phyloP scores from a whole-genome alignment of 768 basidiomycete species.

The Collybiopsis confluens region DNA sequence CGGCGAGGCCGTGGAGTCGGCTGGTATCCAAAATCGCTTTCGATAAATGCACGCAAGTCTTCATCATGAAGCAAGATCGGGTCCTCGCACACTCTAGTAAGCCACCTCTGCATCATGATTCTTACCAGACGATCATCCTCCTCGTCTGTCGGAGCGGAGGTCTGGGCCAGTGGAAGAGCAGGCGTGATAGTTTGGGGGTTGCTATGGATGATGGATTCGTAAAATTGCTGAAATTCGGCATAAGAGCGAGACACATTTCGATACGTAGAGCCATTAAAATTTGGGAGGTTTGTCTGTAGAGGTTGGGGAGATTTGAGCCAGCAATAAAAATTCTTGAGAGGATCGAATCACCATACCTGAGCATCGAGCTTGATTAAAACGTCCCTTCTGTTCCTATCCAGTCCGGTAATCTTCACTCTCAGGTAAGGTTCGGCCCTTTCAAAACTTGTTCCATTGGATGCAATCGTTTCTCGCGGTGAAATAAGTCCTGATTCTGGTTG shows the following conservation, averaged over 20 bases:
- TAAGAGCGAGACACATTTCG: conserved; percentile 95
- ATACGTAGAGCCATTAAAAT: conserved; percentile 85
- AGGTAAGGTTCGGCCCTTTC: conserved; percentile 83
- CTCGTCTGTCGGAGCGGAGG: conserved; percentile 95
- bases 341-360: too few species aligned
- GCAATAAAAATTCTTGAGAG: too few species aligned
- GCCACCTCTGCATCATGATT: conserved; percentile 93
- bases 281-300: conserved; percentile 84
- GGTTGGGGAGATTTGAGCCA: conserved; percentile 1
- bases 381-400: conserved; percentile 95
- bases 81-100: conserved; percentile 89
- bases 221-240: conserved; percentile 90
- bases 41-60: conserved; percentile 91
- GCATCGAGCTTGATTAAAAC: conserved; percentile 93
- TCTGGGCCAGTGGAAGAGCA: conserved; percentile 92
- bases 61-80: conserved; percentile 85
- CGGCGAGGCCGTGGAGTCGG: conserved; percentile 72
- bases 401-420: conserved; percentile 80
- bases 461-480: conserved; percentile 62
- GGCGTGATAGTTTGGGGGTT: conserved; percentile 97
- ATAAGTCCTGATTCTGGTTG: conserved; percentile 81
- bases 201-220: conserved; percentile 82
- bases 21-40: conserved; percentile 96
- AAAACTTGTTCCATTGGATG: conserved; percentile 64
- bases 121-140: conserved; percentile 96